A percentile compares a stretch with the other conserved stretches of the same genome.
phyloP scores from a whole-genome alignment of 2,329 filamentous ascomycete genomes.

The Aspergillus aculeatinus region DNA sequence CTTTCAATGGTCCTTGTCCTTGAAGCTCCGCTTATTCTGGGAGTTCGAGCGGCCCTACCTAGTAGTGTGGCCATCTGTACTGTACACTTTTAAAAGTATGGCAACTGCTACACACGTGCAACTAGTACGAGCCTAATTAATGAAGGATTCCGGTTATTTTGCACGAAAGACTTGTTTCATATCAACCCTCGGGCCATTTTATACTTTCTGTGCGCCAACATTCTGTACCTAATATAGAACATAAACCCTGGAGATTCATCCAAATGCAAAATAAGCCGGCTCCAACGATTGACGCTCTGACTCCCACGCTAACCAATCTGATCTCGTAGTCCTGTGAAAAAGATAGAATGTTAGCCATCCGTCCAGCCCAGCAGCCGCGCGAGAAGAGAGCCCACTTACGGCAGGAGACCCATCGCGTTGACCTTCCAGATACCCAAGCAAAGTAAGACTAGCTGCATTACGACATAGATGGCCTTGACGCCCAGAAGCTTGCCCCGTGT shows the following conservation, averaged over 20 bases:
- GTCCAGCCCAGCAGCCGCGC: not conserved
- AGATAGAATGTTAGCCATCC: conserved; percentile 4
- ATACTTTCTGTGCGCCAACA: not conserved
- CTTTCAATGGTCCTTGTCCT: too few relatives aligned
- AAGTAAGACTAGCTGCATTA: conserved; percentile 80
- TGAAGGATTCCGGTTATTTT: not conserved
- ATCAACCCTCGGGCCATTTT: not conserved
- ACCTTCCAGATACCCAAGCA: conserved; percentile 93
- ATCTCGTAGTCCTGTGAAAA: conserved; percentile 74
- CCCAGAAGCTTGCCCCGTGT: conserved; percentile 71
- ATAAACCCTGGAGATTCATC: conserved; percentile 16
- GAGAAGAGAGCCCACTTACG: conserved; percentile 57
- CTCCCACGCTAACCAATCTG: conserved; percentile 98
- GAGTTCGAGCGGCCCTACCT: too few relatives aligned
- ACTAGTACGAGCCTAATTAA: too few relatives aligned
- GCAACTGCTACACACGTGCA: too few relatives aligned
- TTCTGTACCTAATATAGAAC: not conserved
- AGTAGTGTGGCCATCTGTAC: too few relatives aligned
- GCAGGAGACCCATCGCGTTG: conserved; percentile 91
- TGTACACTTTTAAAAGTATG: too few relatives aligned
- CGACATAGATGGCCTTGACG: conserved; percentile 84
- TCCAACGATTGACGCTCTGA: conserved; percentile 68
- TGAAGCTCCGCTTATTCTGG: too few relatives aligned
- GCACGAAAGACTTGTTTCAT: not conserved
- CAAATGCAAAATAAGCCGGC: conserved; percentile 61